Evolutionary conservation across 768 basidiomycete species (phyloP).

Genomic region (Amanita inopinata): DNA sequence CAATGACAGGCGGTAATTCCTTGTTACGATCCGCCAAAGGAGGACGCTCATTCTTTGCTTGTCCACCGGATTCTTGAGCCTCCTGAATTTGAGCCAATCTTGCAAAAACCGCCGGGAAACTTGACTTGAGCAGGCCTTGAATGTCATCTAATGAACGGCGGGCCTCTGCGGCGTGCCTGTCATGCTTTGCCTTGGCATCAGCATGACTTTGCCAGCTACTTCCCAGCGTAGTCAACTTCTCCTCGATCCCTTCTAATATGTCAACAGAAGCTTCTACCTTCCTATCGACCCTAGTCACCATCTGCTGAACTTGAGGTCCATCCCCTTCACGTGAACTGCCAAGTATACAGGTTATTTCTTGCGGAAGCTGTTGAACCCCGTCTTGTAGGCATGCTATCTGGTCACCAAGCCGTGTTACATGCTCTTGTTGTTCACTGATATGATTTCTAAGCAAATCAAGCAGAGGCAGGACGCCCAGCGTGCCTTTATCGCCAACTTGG

Average conservation of each 20-base stretch:
- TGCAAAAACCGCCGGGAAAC: conserved; percentile 26
- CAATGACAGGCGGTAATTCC: conserved; percentile 1
- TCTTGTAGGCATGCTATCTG: conserved; percentile 13
- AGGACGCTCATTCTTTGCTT: conserved; percentile 5
- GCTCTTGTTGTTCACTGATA: conserved; percentile 4
- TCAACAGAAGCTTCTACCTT: conserved; percentile 18
- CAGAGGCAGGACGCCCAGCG: neutral
- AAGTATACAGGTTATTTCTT: conserved; percentile 4
- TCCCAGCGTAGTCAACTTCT: conserved; percentile 16
- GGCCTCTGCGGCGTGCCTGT: conserved; percentile 13
- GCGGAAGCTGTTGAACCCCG: conserved; percentile 14
- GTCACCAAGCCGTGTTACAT: conserved; percentile 3
- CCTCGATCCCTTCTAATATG: conserved; percentile 20
- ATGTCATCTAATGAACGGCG: conserved; percentile 29
- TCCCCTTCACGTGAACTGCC: conserved; percentile 7
- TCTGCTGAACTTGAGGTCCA: conserved; percentile 22
- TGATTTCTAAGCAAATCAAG: conserved; percentile 1
- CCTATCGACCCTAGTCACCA: conserved; percentile 21
- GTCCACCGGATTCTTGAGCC: conserved; percentile 10
- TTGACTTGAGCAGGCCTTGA: conserved; percentile 25
- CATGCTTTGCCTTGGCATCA: neutral
- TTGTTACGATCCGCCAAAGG: conserved; percentile 7
- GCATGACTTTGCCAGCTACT: conserved; percentile 10
- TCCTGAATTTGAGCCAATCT: conserved; percentile 22
- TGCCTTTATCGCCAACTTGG: conserved; percentile 6